phyloP scores from a whole-genome alignment of 116 monocot genomes.

The Cymodocea nodosa region DNA sequence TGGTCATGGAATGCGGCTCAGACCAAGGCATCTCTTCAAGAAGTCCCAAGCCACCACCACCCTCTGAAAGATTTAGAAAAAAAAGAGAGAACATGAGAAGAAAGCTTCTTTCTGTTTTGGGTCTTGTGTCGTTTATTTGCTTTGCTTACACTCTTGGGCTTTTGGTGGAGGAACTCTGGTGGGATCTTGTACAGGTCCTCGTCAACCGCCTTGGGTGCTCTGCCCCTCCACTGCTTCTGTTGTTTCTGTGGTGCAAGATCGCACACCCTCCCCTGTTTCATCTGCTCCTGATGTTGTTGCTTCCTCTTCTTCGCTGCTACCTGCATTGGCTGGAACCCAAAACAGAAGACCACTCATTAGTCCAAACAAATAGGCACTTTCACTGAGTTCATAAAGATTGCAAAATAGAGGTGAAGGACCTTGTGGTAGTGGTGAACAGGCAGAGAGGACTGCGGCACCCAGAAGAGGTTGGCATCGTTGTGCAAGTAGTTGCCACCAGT shows the following conservation, averaged over 20 bases:
- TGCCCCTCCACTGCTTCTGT: slow-evolving; percentile 1
- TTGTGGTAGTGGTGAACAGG: slow-evolving; percentile 7
- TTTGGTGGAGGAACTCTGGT: slow-evolving; percentile 14
- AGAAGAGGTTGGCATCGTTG: slow-evolving; percentile 19
- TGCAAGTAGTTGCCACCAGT: slow-evolving; percentile 7
- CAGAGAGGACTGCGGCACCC: slow-evolving; percentile 6
- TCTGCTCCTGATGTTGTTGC: not conserved
- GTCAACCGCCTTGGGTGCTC: slow-evolving; percentile 18
- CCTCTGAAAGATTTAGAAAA: slow-evolving; percentile 7
- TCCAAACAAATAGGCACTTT: not conserved
- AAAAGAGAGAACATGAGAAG: not conserved
- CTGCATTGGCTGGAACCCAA: not conserved
- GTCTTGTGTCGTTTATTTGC: not conserved
- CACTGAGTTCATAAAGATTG: not conserved
- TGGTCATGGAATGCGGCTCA: slow-evolving; percentile 26
- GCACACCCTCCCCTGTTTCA: slow-evolving; percentile 6
- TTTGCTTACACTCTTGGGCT: slow-evolving; percentile 10
- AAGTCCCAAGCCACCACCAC: slow-evolving; percentile 19
- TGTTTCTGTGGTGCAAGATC: not conserved
- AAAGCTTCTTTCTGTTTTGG: no score
- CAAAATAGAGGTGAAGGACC: not conserved
- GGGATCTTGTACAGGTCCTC: slow-evolving; percentile 35
- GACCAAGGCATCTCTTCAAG: slow-evolving; percentile 22
- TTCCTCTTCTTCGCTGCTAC: slow-evolving; percentile 6
- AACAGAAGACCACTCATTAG: not conserved